Conservation (phyloP, 495 filamentous ascomycete species). For the Neurospora pannonica region DNA sequence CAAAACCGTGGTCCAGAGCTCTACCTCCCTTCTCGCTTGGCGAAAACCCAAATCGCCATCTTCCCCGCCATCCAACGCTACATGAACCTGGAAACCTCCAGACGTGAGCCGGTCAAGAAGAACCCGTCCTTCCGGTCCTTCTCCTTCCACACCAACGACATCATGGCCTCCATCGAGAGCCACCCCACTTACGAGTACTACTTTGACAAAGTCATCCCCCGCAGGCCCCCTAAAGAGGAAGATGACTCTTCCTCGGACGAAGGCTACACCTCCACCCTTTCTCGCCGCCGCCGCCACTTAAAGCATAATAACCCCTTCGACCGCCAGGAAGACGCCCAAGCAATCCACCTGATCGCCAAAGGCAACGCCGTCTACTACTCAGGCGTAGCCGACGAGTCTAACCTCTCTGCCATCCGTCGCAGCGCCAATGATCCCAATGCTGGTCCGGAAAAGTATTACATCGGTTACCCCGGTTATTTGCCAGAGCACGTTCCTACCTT, state of each 20-base stretch:
- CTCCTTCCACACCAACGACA: not conserved
- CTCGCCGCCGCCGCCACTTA: too few species aligned
- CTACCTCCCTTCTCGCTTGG: constrained; percentile 21
- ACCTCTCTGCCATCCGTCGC: not conserved
- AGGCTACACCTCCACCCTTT: not conserved
- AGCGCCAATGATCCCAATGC: not conserved
- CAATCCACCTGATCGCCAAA: not conserved
- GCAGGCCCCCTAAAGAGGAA: not conserved
- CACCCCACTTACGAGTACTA: not conserved
- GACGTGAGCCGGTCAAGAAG: constrained; percentile 19
- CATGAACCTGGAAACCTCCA: constrained; percentile 2
- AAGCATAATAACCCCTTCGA: not conserved
- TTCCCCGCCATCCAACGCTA: constrained; percentile 31
- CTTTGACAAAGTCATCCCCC: not conserved
- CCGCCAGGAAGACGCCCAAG: not conserved
- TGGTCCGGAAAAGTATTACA: not conserved
- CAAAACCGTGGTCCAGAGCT: constrained; percentile 1
- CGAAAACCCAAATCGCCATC: constrained; percentile 30
- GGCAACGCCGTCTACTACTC: not conserved
- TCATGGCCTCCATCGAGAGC: not conserved
- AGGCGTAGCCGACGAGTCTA: not conserved
- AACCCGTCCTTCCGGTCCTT: constrained; percentile 11
- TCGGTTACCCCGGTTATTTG: not conserved
- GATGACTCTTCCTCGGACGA: not conserved
- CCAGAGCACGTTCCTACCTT: not conserved